Evolutionary conservation across 352 stramenopile species (phyloP), one percentile per base, ranked within the genome.

Genomic region (Phytophthora vignae): DNA sequence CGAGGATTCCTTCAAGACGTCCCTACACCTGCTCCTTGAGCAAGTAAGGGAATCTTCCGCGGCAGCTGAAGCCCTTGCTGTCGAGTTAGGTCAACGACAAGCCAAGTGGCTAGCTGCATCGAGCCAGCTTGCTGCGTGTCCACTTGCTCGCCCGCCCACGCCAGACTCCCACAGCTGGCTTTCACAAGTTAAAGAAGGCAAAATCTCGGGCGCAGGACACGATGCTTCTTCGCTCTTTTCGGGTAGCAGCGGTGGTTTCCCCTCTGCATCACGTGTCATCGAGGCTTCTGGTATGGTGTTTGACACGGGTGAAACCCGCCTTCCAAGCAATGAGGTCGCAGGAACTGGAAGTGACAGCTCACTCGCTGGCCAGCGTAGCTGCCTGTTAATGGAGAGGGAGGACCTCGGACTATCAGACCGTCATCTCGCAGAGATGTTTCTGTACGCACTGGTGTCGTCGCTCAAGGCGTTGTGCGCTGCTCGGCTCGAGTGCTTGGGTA

Each of bases 161-260:
- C 73, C 79, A 1, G 88, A 95, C 49, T 73, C 88, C 2, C 87
- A 92, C 53, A 95, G 88, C 44, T 95, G 88, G 88, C 75, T 93
- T 2, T 75, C 77, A 1, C 88, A 95, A 68, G 80, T 95, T 0
- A 85, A 82, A 46, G 84, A 94, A 69, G 88, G 88, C 1, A 94
- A 94, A 71, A 88, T 95, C 3, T 94, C 88, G 1, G 86, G 88
- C 27, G 84, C 84, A 25, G 88, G 88, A 0, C 63, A 89, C 14
- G 86, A 94, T 69, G 74, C 78, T 12, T 85, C 69, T 48, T 65
- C 60, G 12, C 36, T 74, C 1, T 77, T 77, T 64, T 57, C 68
- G 0, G 49, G 49, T 22, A 65, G 67, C 14, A 50, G 58, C 8
- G 56, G 50, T 40, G 69, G 59, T 0, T 82, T 79, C n/a, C 58